Conservation (phyloP, 1,139 yeast genomes). For the Suzukiozyma palmioleophila region DNA sequence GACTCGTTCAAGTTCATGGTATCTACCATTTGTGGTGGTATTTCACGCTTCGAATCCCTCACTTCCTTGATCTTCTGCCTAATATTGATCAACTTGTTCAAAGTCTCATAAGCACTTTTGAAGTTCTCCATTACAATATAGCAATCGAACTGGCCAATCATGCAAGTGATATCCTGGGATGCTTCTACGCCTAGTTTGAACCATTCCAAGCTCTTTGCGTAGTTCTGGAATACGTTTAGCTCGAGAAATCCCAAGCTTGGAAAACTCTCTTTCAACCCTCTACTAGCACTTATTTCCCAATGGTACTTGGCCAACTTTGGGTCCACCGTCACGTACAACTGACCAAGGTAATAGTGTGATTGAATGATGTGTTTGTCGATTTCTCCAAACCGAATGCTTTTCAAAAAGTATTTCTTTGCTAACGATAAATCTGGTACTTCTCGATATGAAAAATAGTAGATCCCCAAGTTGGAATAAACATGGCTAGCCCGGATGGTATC, state of each 20-base stretch:
- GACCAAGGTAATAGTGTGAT: conserved; percentile 76
- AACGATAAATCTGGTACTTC: conserved; percentile 40
- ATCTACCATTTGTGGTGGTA: conserved; percentile 22
- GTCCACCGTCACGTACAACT: conserved; percentile 53
- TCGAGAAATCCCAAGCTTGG: conserved; percentile 76
- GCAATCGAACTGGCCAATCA: conserved; percentile 72
- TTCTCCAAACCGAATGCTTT: conserved; percentile 57
- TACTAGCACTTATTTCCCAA: conserved; percentile 69
- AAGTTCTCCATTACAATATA: conserved; percentile 25
- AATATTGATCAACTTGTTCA: conserved; percentile 21
- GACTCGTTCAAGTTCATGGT: conserved; percentile 22
- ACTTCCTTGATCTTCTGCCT: conserved; percentile 19
- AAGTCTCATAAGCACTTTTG: conserved; percentile 22
- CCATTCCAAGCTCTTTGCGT: conserved; percentile 69
- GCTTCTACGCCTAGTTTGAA: conserved; percentile 75
- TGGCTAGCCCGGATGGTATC: conserved; percentile 66
- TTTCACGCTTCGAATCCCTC: conserved; percentile 8
- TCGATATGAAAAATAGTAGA: conserved; percentile 45
- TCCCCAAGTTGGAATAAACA: conserved; percentile 68
- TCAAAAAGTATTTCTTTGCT: conserved; percentile 58
- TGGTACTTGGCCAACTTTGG: conserved; percentile 62
- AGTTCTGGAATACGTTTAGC: conserved; percentile 57
- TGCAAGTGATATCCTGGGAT: conserved; percentile 52
- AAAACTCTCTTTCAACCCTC: conserved; percentile 74
- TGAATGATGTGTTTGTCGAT: conserved; percentile 52